Evolutionary conservation across 2,329 filamentous ascomycete genomes (phyloP), one percentile per base, ranked within the genome.

Genomic region (Neonectria coccinea): DNA sequence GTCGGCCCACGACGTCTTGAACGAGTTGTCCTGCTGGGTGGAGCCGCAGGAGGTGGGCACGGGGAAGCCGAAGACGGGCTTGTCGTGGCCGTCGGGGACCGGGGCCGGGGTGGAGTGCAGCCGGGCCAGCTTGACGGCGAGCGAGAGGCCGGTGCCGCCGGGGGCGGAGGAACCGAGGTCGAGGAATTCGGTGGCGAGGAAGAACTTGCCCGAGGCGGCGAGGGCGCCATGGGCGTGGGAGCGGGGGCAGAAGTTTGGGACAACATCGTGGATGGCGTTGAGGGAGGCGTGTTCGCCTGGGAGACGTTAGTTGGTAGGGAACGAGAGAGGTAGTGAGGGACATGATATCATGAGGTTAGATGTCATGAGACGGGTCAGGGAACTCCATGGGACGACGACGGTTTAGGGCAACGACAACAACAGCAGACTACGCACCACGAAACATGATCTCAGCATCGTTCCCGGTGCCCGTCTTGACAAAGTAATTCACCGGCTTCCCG

Each of bases 41-140:
- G 92, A 88, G 2, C 94, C 94, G 78, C 95, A 97, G 79, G 92
- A 97, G 0, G 94, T 97, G 1, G 91, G 82, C 0, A 91, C 90
- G 0, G 92, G 91, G 74, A 97, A 97, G 2, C 95, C 95, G 70
- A 95, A 97, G 79, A 89, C 83, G 3, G 89, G 88, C 41, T 75
- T 82, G 1, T 84, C 79, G 67, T 86, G 83, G 20, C 87, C 88
- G 11, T 85, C 77, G 1, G 90, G 89, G 0, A 83, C 77, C 0
- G 92, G 91, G 0, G 92, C 92, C 0, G 91, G 88, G 1, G 89
- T 93, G 2, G 87, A 90, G 78, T 97, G 95, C 50, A 97, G 81
- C 73, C 86, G 88, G 1, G 92, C 93, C 8, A 97, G 83, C 77
- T 97, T 94, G 66, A 86, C 79, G 0, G 93, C 93, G 1, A 97